A percentile compares a stretch with the other conserved stretches of the same genome.
Evolutionary conservation across 164 flowering plant species (phyloP).

Genomic region (Saururus chinensis): DNA sequence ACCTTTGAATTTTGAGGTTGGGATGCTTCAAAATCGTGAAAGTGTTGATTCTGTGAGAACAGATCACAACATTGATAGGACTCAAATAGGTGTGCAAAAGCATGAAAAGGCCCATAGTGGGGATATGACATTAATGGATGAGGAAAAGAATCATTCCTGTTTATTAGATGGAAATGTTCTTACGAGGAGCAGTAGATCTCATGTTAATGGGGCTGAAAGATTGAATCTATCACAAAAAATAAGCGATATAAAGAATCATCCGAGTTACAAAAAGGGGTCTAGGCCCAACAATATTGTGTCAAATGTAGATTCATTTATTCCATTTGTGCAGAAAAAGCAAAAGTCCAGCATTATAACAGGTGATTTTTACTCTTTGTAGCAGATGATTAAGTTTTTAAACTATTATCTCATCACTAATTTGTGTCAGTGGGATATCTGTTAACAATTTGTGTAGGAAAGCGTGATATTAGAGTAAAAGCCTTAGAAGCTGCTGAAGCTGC

Average conservation of each 20-base stretch:
- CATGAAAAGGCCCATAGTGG: conserved; percentile 16
- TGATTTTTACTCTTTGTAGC: conserved; percentile 5
- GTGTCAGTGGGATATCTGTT: neutral
- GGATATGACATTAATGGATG: conserved; percentile 17
- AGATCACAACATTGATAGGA: conserved; percentile 16
- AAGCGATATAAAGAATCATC: conserved; percentile 28
- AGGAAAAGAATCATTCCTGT: conserved; percentile 34
- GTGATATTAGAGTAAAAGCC: conserved; percentile 83
- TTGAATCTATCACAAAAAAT: conserved; percentile 30
- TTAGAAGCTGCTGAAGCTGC: conserved; percentile 88
- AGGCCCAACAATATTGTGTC: conserved; percentile 65
- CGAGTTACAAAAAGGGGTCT: conserved; percentile 23
- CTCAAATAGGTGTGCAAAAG: conserved; percentile 19
- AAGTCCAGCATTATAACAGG: conserved; percentile 43
- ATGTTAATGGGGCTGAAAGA: conserved; percentile 24
- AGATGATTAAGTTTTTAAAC: neutral
- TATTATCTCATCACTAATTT: neutral
- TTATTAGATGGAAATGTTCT: conserved; percentile 23
- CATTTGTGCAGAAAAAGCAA: conserved; percentile 62
- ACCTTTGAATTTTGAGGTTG: conserved; percentile 23
- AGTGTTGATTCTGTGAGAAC: conserved; percentile 34
- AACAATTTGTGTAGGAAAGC: conserved; percentile 40
- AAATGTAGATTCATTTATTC: conserved; percentile 61
- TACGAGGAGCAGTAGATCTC: conserved; percentile 24
- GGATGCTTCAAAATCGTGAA: conserved; percentile 21